phyloP scores from a whole-genome alignment of 768 basidiomycete species.

The Leccinum arenicola region DNA sequence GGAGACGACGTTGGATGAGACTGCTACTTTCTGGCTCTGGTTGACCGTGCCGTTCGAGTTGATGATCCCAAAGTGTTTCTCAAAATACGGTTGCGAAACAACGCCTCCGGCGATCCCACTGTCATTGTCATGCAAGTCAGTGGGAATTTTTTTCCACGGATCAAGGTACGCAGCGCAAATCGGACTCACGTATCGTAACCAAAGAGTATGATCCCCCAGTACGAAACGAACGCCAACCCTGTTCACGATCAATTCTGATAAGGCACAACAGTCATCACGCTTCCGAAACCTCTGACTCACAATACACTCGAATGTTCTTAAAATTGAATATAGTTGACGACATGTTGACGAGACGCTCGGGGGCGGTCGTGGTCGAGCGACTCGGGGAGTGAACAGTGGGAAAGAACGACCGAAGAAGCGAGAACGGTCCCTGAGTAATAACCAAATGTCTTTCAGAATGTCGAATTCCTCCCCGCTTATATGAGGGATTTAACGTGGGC shows the following conservation, averaged over 20 bases:
- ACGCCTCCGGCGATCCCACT: slow-evolving; percentile 72
- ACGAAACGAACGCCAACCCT: slow-evolving; percentile 74
- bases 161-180: background rate
- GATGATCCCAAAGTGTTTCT: slow-evolving; percentile 57
- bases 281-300: slow-evolving; percentile 34
- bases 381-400: background rate
- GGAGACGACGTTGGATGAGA: slow-evolving; percentile 85
- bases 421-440: background rate
- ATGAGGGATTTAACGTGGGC: background rate
- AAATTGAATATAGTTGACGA: slow-evolving; percentile 10
- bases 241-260: background rate
- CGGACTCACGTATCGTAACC: slow-evolving; percentile 70
- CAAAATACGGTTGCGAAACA: slow-evolving; percentile 60
- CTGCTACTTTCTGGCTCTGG: slow-evolving; percentile 38
- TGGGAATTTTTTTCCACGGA: background rate
- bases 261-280: background rate
- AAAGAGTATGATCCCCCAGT: slow-evolving; percentile 81
- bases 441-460: background rate
- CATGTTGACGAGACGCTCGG: background rate
- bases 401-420: background rate
- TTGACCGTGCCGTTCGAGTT: slow-evolving; percentile 43
- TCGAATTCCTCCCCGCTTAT: background rate
- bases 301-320: slow-evolving; percentile 66
- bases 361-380: background rate
- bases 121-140: background rate